These are phyloP conservation scores for Xylaria polymorpha DNA, from an alignment of 2,329 filamentous ascomycete species.

Conservation along the genomic window DNA sequence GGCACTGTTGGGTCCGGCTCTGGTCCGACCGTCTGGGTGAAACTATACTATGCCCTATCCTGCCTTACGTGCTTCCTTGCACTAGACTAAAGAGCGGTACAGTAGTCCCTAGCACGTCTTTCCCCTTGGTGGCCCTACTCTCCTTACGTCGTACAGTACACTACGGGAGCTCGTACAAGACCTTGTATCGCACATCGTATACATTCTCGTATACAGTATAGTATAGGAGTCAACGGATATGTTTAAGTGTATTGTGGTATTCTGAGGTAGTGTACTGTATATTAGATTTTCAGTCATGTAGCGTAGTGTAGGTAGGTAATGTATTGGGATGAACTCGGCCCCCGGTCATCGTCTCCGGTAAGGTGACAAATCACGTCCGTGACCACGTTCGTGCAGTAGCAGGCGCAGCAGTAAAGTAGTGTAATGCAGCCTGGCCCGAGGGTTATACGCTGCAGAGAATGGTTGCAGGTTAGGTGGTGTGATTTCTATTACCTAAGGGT, in stretches of 20 bases:
- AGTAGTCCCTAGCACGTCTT: not conserved
- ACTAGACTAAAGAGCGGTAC: not conserved
- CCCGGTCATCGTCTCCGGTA: not conserved
- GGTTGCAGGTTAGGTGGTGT: not conserved
- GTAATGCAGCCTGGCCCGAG: not conserved
- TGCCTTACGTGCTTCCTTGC: not conserved
- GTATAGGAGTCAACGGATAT: no score
- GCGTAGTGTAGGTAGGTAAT: not conserved
- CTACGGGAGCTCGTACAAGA: no score
- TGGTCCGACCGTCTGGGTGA: not conserved
- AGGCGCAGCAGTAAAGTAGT: not conserved
- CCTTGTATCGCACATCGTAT: no score
- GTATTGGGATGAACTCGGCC: not conserved
- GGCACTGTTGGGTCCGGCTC: no score
- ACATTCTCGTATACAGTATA: no score
- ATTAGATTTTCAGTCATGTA: not conserved
- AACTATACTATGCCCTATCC: constrained; percentile 1
- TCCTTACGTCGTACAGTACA: no score
- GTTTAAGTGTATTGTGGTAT: not conserved
- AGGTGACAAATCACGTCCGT: constrained; percentile 1
- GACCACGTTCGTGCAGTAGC: not conserved
- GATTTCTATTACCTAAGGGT: not conserved
- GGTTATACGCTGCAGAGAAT: not conserved
- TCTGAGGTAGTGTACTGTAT: not conserved
- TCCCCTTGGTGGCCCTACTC: not conserved